Percentiles rank a stretch among this genome's conserved stretches.
phyloP scores from a whole-genome alignment of 1,284 basidiomycete genomes.

The Ganoderma lingzhi region DNA sequence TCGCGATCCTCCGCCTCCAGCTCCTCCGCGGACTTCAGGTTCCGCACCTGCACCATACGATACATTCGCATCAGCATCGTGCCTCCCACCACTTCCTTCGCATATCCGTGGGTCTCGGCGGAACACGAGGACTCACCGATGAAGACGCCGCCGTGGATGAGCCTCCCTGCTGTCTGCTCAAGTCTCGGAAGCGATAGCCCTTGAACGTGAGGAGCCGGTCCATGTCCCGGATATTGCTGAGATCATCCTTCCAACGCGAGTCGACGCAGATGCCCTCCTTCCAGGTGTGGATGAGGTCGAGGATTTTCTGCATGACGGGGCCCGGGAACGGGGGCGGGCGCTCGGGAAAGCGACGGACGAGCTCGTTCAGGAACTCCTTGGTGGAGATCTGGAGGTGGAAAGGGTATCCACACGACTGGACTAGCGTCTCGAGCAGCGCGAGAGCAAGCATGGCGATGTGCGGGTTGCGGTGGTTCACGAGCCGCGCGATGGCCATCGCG shows the following conservation, averaged over 20 bases:
- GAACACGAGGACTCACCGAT: slow-evolving; percentile 49
- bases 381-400: slow-evolving; percentile 98
- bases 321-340: slow-evolving; percentile 95
- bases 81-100: background rate
- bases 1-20: slow-evolving; percentile 95
- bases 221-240: slow-evolving; percentile 99
- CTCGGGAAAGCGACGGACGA: slow-evolving; percentile 97
- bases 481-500: slow-evolving; percentile 82
- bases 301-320: slow-evolving; percentile 92
- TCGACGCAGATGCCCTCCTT: slow-evolving; percentile 93
- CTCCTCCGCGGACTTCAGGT: slow-evolving; percentile 94
- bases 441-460: slow-evolving; percentile 89
- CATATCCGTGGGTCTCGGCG: background rate
- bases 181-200: slow-evolving; percentile 90
- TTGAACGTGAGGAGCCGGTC: slow-evolving; percentile 95
- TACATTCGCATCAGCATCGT: background rate
- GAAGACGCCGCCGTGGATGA: slow-evolving; percentile 45
- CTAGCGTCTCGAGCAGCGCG: slow-evolving; percentile 90
- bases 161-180: slow-evolving; percentile 50
- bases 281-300: slow-evolving; percentile 96
- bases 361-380: slow-evolving; percentile 98
- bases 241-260: slow-evolving; percentile 95
- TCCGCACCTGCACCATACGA: slow-evolving; percentile 52
- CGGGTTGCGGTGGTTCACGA: slow-evolving; percentile 90
- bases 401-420: slow-evolving; percentile 95